Conservation (phyloP, 768 basidiomycete genomes). For the Kwoniella sp. region DNA sequence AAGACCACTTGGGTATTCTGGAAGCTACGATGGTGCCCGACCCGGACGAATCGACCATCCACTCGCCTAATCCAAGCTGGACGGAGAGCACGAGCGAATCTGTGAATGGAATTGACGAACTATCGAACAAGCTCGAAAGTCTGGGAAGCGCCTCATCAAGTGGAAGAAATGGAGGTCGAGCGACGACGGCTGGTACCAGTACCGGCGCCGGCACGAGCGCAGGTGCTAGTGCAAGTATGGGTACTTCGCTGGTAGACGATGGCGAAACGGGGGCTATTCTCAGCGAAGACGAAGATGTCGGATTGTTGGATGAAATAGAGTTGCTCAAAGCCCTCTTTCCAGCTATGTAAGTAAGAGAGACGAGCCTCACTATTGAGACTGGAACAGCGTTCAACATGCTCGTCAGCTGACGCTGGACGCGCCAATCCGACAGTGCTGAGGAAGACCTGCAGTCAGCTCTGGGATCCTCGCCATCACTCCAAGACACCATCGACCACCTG, state of each 20-base stretch:
- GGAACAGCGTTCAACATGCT: too few species aligned
- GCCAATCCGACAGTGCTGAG: constrained; percentile 14
- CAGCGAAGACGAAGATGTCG: constrained; percentile 7
- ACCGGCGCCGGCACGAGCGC: background rate
- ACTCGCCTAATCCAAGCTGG: constrained; percentile 10
- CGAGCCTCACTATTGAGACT: too few species aligned
- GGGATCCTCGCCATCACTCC: constrained; percentile 20
- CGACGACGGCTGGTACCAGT: background rate
- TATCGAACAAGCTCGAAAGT: constrained; percentile 8
- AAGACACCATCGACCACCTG: constrained; percentile 49
- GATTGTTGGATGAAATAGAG: constrained; percentile 30
- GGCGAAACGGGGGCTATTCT: background rate
- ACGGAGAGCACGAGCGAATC: constrained; percentile 16
- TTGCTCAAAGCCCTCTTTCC: constrained; percentile 40
- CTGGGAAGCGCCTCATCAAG: background rate
- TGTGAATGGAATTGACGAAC: constrained; percentile 14
- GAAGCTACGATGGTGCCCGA: constrained; percentile 48
- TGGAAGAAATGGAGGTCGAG: background rate
- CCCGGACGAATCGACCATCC: constrained; percentile 8
- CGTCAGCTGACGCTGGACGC: constrained; percentile 1
- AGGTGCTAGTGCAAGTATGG: constrained; percentile 1
- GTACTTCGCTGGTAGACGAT: background rate
- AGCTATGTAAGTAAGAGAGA: constrained; percentile 35
- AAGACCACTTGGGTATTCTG: constrained; percentile 44
- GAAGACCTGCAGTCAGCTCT: constrained; percentile 20